phyloP scores from a whole-genome alignment of 371 early-diverging fungal genomes.

The Lichtheimia ornata region DNA sequence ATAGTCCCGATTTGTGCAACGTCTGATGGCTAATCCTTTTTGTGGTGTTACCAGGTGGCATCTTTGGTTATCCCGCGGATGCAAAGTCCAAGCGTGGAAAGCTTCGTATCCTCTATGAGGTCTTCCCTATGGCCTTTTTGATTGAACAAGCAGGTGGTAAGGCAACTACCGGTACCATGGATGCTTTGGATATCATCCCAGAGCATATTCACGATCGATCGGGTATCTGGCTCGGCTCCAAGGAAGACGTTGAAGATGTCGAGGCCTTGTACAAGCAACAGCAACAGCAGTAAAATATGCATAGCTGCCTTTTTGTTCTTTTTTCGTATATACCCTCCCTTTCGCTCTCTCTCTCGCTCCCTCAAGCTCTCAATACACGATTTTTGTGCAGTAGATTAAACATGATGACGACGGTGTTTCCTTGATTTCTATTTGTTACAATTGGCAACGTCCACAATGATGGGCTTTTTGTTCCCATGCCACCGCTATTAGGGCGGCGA shows the following conservation, averaged over 20 bases:
- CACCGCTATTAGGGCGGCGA: too few species aligned
- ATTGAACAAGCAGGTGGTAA: conserved; percentile 96
- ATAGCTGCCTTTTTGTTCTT: not conserved
- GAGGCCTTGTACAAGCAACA: conserved; percentile 55
- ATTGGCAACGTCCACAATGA: too few species aligned
- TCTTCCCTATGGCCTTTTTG: conserved; percentile 96
- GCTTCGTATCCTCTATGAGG: conserved; percentile 95
- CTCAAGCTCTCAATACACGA: not conserved
- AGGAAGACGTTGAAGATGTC: conserved; percentile 86
- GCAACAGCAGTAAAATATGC: not conserved
- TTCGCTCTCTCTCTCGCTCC: not conserved
- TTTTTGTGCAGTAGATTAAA: too few species aligned
- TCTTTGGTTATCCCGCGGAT: conserved; percentile 87
- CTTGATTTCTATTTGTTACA: too few species aligned
- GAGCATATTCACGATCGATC: conserved; percentile 88
- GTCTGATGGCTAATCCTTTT: too few species aligned
- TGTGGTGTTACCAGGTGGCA: conserved; percentile 48
- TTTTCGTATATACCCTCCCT: conserved; percentile 1
- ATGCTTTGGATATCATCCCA: conserved; percentile 89
- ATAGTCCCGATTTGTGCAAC: too few species aligned
- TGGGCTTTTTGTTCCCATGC: too few species aligned
- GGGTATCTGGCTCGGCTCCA: conserved; percentile 91
- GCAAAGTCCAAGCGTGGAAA: conserved; percentile 90
- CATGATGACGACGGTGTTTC: too few species aligned
- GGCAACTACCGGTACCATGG: conserved; percentile 80